Percentiles rank a stretch among this genome's conserved stretches.
Evolutionary conservation across 257 asterid genomes (phyloP).

Genomic region (Solanum tacnaense): DNA sequence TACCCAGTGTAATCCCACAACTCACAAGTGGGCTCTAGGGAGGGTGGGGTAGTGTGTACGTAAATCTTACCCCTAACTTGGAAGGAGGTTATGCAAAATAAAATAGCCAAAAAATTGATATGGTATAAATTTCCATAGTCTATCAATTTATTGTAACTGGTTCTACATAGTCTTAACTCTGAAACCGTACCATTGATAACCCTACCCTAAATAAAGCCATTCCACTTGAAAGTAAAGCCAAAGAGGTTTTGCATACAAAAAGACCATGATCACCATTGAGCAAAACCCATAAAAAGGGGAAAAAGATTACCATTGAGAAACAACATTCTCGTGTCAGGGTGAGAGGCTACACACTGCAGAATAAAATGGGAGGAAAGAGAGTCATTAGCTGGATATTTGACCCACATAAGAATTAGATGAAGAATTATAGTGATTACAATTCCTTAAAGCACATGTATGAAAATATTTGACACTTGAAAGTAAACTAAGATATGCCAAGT

Average conservation of each 20-base stretch:
- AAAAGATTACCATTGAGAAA: conserved; percentile 67
- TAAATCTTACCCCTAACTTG: not conserved
- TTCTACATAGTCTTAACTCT: not conserved
- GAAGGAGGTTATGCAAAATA: not conserved
- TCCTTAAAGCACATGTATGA: not conserved
- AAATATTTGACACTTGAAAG: not conserved
- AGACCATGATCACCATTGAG: not conserved
- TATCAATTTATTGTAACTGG: not conserved
- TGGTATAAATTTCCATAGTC: not conserved
- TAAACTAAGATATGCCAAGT: not conserved
- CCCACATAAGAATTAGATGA: not conserved
- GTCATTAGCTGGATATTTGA: not conserved
- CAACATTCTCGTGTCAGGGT: conserved; percentile 77
- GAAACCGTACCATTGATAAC: not conserved
- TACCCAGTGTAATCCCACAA: not conserved
- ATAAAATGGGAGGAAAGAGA: not conserved
- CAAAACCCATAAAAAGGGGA: not conserved
- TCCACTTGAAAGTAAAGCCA: not conserved
- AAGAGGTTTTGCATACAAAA: not conserved
- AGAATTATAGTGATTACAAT: not conserved
- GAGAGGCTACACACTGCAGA: conserved; percentile 96
- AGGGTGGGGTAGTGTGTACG: not conserved
- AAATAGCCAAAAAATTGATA: not conserved
- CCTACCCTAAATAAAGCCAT: not conserved
- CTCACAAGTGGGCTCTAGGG: not conserved